Evolutionary conservation across 345 rosid genomes (phyloP).

Genomic region (Linum tenue): DNA sequence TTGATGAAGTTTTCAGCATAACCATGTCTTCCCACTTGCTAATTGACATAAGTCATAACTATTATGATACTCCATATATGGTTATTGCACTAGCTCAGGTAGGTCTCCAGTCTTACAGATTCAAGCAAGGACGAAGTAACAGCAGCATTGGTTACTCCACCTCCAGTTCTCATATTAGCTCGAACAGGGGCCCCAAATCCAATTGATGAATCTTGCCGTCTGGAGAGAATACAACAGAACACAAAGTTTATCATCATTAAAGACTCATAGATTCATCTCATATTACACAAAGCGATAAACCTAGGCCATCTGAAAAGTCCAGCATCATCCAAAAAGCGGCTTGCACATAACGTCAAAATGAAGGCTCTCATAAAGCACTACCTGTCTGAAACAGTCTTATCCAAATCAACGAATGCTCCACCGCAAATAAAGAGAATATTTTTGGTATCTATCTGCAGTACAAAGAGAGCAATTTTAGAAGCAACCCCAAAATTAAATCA

Average conservation of each 20-base stretch:
- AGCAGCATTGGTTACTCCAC: conserved; percentile 54
- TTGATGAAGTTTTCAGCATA: conserved; percentile 7
- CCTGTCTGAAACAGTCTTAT: conserved; percentile 93
- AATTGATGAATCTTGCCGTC: conserved; percentile 91
- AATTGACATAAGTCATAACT: not conserved
- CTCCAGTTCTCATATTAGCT: conserved; percentile 69
- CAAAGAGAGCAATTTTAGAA: conserved; percentile 1
- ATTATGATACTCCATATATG: not conserved
- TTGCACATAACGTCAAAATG: not conserved
- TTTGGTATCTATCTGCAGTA: conserved; percentile 77
- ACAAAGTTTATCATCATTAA: not conserved
- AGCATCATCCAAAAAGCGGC: too few relatives aligned
- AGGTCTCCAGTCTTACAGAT: conserved; percentile 42
- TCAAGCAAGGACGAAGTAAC: conserved; percentile 84
- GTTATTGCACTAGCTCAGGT: not conserved
- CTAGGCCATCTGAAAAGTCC: too few relatives aligned
- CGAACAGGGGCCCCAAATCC: conserved; percentile 99
- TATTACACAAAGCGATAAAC: too few relatives aligned
- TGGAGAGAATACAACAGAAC: conserved; percentile 18
- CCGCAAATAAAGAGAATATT: conserved; percentile 94
- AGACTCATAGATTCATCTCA: not conserved
- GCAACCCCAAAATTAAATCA: not conserved
- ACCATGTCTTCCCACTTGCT: not conserved
- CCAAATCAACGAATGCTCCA: conserved; percentile 91
- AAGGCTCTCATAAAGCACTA: conserved; percentile 18